phyloP scores from a whole-genome alignment of 2,329 filamentous ascomycete species.

The Alternaria tenuissima region DNA sequence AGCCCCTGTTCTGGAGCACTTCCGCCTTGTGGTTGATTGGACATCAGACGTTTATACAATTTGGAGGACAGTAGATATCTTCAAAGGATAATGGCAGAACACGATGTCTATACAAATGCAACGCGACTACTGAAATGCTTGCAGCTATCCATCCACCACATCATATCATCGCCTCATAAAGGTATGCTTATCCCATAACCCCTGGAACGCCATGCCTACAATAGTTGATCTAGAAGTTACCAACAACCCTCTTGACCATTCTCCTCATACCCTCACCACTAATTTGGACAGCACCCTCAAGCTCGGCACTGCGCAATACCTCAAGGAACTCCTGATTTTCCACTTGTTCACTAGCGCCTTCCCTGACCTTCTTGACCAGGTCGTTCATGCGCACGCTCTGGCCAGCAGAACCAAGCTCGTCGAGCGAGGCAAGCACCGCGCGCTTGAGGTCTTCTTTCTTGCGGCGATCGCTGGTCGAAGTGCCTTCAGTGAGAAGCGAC shows the following conservation, averaged over 20 bases:
- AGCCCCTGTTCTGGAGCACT: background rate
- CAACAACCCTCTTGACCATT: slow-evolving; percentile 75
- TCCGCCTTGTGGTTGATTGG: background rate
- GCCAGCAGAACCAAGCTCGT: slow-evolving; percentile 74
- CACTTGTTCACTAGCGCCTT: slow-evolving; percentile 64
- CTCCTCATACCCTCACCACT: slow-evolving; percentile 85
- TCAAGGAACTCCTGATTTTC: slow-evolving; percentile 85
- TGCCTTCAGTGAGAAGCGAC: slow-evolving; percentile 94
- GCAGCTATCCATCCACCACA: background rate
- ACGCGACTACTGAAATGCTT: background rate
- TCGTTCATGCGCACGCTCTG: slow-evolving; percentile 78
- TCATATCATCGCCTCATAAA: slow-evolving; percentile 3
- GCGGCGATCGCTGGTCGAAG: slow-evolving; percentile 83
- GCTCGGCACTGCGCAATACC: slow-evolving; percentile 79
- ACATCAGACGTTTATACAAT: background rate
- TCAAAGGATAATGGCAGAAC: background rate
- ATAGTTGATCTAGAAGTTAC: slow-evolving; percentile 30
- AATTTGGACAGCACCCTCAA: slow-evolving; percentile 82
- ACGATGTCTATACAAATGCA: background rate
- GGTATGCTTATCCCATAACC: background rate
- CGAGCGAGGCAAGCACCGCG: slow-evolving; percentile 76
- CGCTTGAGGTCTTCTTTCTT: slow-evolving; percentile 84
- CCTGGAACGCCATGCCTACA: background rate
- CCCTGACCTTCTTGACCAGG: slow-evolving; percentile 74
- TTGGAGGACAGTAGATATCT: no score